Evolutionary conservation across 768 basidiomycete species (phyloP).

Genomic region (Cystofilobasidium capitatum): DNA sequence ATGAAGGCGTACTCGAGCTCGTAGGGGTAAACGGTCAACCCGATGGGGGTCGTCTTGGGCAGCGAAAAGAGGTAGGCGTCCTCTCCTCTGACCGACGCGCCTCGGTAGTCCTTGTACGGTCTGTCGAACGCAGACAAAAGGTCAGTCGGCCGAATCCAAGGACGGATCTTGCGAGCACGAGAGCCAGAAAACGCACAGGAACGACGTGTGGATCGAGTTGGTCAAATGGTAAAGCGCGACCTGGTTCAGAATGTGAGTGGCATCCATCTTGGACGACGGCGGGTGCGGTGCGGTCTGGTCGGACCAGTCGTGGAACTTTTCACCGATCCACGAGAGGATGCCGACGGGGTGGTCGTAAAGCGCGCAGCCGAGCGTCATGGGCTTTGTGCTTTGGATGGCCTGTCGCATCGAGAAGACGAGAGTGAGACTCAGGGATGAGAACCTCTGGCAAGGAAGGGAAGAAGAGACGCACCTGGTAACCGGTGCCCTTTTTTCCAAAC

Average conservation of each 20-base stretch:
- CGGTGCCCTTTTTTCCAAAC: constrained; percentile 26
- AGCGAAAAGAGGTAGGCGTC: background rate
- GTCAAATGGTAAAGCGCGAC: constrained; percentile 14
- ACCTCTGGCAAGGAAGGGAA: no score
- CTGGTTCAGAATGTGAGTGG: constrained; percentile 14
- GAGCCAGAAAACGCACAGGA: background rate
- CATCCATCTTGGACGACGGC: background rate
- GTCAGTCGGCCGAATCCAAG: no score
- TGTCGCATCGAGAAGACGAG: constrained; percentile 14
- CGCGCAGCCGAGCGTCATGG: background rate
- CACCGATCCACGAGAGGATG: constrained; percentile 31
- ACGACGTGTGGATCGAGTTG: constrained; percentile 10
- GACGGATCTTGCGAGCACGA: background rate
- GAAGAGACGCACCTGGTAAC: constrained; percentile 18
- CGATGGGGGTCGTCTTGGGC: background rate
- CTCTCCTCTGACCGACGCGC: background rate
- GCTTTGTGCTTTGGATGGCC: constrained; percentile 17
- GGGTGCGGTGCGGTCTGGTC: constrained; percentile 21
- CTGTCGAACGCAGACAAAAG: no score
- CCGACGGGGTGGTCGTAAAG: constrained; percentile 27
- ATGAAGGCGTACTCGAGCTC: background rate
- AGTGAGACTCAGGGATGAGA: constrained; percentile 16
- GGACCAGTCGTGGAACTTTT: constrained; percentile 33
- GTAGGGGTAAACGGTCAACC: background rate
- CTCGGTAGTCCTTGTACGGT: background rate